Conservation (phyloP, 352 stramenopile species). For the Detonula confervacea region DNA sequence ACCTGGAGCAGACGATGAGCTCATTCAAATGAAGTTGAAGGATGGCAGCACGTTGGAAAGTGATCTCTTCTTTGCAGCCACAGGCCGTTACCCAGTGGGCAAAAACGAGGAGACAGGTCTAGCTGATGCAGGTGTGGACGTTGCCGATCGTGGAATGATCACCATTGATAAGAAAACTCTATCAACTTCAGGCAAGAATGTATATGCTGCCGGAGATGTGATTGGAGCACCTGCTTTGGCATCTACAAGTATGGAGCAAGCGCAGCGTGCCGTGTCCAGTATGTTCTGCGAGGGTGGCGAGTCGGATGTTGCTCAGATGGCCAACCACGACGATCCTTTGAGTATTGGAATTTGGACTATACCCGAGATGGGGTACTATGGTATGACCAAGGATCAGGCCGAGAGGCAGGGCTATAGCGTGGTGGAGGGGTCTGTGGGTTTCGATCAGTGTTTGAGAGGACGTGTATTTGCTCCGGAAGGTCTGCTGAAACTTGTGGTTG, state of each 20-base stretch:
- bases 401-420: conserved; percentile 68
- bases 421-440: conserved; percentile 74
- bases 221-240: conserved; percentile 76
- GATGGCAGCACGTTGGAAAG: conserved; percentile 28
- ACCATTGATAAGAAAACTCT: conserved; percentile 32
- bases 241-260: conserved; percentile 76
- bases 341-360: conserved; percentile 75
- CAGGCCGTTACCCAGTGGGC: conserved; percentile 22
- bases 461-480: conserved; percentile 80
- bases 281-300: conserved; percentile 57
- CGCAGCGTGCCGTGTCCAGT: conserved; percentile 48
- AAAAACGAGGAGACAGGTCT: conserved; percentile 30
- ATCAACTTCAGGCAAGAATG: conserved; percentile 51
- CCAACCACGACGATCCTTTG: conserved; percentile 48
- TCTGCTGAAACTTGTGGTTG: conserved; percentile 79
- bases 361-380: conserved; percentile 77
- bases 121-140: conserved; percentile 18
- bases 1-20: conserved; percentile 17
- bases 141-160: conserved; percentile 27
- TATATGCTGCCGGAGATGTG: conserved; percentile 81
- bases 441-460: conserved; percentile 76
- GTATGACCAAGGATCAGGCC: conserved; percentile 64
- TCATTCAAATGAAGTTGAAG: conserved; percentile 25
- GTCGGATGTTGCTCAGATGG: neutral
- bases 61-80: conserved; percentile 53